These are phyloP conservation scores for Aureobasidium sp. DNA, from an alignment of 2,329 filamentous ascomycete genomes.

Conservation along the genomic window DNA sequence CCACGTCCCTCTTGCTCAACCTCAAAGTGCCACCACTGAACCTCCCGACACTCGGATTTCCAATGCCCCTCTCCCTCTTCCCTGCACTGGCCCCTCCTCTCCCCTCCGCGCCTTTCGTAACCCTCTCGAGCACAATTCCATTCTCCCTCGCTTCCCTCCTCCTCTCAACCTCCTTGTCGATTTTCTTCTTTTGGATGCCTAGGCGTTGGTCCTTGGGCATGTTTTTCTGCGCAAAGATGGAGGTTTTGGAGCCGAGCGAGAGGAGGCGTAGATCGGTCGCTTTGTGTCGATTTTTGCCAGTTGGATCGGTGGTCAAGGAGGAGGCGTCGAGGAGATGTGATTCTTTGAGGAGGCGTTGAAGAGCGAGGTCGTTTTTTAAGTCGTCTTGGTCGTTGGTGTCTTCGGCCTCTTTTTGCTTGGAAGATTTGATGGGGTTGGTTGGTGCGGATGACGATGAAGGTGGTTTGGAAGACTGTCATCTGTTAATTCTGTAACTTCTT, in stretches of 20 bases:
- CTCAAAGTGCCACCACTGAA: conserved; percentile 73
- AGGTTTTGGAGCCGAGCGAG: conserved; percentile 68
- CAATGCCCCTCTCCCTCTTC: conserved; percentile 56
- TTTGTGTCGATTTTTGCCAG: conserved; percentile 69
- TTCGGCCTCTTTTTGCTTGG: conserved; percentile 19
- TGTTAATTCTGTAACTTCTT: neutral
- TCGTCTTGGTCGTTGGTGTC: conserved; percentile 53
- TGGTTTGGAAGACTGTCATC: conserved; percentile 44
- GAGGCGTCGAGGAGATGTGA: conserved; percentile 73
- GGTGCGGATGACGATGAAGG: conserved; percentile 33
- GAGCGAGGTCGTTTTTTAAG: conserved; percentile 83
- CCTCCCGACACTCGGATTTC: conserved; percentile 70
- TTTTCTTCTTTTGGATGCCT: conserved; percentile 68
- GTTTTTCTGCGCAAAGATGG: conserved; percentile 68
- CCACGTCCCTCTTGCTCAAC: conserved; percentile 70
- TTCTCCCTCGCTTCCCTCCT: conserved; percentile 79
- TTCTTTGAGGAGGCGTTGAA: conserved; percentile 84
- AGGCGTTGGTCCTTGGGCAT: conserved; percentile 86
- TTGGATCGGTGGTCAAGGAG: conserved; percentile 45
- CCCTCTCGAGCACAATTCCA: conserved; percentile 75
- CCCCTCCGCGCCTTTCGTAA: conserved; percentile 31
- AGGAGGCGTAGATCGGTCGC: conserved; percentile 79
- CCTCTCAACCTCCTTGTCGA: conserved; percentile 60
- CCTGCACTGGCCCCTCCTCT: conserved; percentile 19
- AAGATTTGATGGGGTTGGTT: conserved; percentile 19